Base-by-base conservation (phyloP, 768 basidiomycete genomes). In the Neoboletus magnificus region DNA sequence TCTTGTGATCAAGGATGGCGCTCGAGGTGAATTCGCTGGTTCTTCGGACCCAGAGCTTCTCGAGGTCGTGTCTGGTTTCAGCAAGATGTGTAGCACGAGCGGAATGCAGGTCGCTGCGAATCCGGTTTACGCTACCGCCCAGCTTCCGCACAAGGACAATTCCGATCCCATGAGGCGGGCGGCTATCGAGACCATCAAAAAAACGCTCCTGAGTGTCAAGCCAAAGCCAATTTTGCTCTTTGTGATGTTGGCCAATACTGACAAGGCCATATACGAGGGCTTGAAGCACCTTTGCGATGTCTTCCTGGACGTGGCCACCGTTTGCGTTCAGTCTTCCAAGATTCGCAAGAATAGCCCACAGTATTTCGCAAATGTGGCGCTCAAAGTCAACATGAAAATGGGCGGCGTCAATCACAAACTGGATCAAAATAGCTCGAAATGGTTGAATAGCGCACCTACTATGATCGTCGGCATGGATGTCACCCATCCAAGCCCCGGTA, bases 401-500 rank as follows among this genome's bases (percentile, higher is more conserved):
- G 82, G 81, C 3, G 82, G 81, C 20, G 64, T 81, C 47, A 82
- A 82, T 54, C 81, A 82, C 56, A 68, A 65, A 30, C 58, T 83
- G 49, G 78, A 79, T 52, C 60, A 62, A 33, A 62, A 57, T n/a
- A 75, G 72, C 52, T 64, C 68, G 30, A 60, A 18, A 37, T 79
- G 76, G 77, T 65, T 82, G 29, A 65, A 60, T 37, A 52, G 62
- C 22, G 63, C 67, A 43, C 71, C 77, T 36, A 82, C 81, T 18
- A 82, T 82, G 79, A 55, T 82, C 40, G 78, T 83, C 5, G 81
- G 81, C 18, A 80, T 81, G 74, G 82, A 82, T 48, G 87, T 89
- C 23, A 91, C 88, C 2, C 90, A 93, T 70, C 89, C 90, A 22
- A 87, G 90, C 20, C 84, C 83, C 5, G 85, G 86, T 2, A 89